Conservation (phyloP, 208 protist genomes). For the Trypanosoma theileri region DNA sequence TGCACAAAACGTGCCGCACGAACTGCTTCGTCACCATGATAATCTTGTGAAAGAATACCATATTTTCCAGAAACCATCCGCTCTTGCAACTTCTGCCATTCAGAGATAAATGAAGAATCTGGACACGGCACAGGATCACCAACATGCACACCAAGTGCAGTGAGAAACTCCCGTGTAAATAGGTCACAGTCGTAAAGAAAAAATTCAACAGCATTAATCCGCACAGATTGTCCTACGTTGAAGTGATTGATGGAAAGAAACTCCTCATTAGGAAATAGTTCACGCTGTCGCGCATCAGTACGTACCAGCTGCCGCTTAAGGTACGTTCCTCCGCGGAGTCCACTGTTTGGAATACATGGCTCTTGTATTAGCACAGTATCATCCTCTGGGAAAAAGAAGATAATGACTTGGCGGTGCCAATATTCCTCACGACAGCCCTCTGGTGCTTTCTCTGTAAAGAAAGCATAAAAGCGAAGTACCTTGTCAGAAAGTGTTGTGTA, state of each 20-base stretch:
- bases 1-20: constrained; percentile 85
- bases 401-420: constrained; percentile 89
- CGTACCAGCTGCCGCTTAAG: constrained; percentile 89
- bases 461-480: constrained; percentile 95
- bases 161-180: constrained; percentile 92
- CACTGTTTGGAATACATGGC: constrained; percentile 90
- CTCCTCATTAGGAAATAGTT: constrained; percentile 79
- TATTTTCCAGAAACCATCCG: constrained; percentile 52
- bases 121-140: constrained; percentile 49
- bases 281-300: constrained; percentile 72
- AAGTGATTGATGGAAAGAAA: constrained; percentile 92
- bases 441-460: constrained; percentile 92
- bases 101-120: constrained; percentile 73
- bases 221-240: constrained; percentile 86
- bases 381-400: constrained; percentile 94
- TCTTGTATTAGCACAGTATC: constrained; percentile 95
- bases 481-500: constrained; percentile 91
- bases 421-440: constrained; percentile 84
- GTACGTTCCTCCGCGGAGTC: constrained; percentile 92
- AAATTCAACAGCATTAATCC: constrained; percentile 92
- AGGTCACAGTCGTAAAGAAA: constrained; percentile 93
- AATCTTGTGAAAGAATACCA: constrained; percentile 63
- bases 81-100: constrained; percentile 54
- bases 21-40: constrained; percentile 63
- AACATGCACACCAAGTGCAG: constrained; percentile 70